Evolutionary conservation across 129 eudicot species (phyloP), one percentile per base, ranked within the genome.

Genomic region (Helianthus annuus): DNA sequence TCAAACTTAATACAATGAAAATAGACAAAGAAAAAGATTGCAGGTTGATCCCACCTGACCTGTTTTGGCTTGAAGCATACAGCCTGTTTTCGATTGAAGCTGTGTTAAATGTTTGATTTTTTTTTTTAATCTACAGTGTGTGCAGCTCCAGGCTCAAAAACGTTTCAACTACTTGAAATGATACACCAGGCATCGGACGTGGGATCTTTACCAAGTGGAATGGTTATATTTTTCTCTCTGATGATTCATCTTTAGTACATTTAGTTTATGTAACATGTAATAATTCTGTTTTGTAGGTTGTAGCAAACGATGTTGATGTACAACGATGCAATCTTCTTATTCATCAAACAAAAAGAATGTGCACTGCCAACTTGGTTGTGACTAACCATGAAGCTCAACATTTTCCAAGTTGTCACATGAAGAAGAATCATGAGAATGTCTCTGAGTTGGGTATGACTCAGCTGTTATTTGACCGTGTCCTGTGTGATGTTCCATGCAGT

Each of bases 401-500:
- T 66, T 95, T 95, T 19, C 99, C 99, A 3, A 68, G 99, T 81
- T 95, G 99, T 79, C 95, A 85, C 71, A 71, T 83, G 78, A 85
- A 68, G 42, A 94, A 76, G 79, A 81, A 70, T 48, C 56, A 19
- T 60, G 69, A 19, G 13, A 70, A 63, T 79, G 83, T 14, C 72
- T 76, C 79, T 69, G 87, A 84, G 78, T 51, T 22, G 63, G 73
- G 74, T 49, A 49, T 90, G 71, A 79, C 75, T 66, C 91, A 95
- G 68, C 99, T 95, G 79, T 79, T 86, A 58, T 95, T 95, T 83
- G 99, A 95, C 72, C 99, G 99, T 62, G 99, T 95, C 70, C 69
- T 95, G 27, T 95, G 99, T 86, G 99, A 95, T 86, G 99, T 95
- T 72, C 99, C 99, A 34, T 95, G 99, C 70, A 95, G 99, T 66